Evolutionary conservation across 805 yeast species (phyloP), one percentile per base, ranked within the genome.

Genomic region (Wickerhamiella hasegawae): DNA sequence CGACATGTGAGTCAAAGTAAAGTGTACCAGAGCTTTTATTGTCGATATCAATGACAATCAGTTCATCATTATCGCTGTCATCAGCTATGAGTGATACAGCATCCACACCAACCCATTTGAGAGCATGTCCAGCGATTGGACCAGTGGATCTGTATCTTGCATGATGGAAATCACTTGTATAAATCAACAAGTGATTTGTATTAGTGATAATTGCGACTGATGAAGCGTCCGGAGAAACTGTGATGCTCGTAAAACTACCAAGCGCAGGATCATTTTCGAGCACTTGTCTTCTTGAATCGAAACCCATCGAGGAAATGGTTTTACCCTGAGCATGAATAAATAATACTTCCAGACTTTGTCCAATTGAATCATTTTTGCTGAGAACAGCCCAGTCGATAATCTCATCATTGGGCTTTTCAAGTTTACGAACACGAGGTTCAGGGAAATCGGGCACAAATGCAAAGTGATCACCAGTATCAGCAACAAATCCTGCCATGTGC

Each of bases 1-100:
- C 51, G 11, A 57, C 55, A 2, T 47, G 39, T 3, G 41, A 41
- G 26, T 56, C 59, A 37, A 49, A 59, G 33, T 28, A 28, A 12
- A 28, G 18, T 14, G 30, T 28, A 5, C n/a, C 17, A 8, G 19
- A 6, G 17, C 20, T 19, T 9, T 11, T 19, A 16, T 11, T 28
- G 17, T 28, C 19, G 15, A 28, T 9, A 16, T 28, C 30, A 6
- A 28, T 4, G 10, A 28, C 19, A 10, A 15, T 28, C 5, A 28
- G 17, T 16, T 28, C 30, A 17, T 28, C 30, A 16, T 16, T 12
- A 4, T 28, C 10, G 30, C 30, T 14, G 10, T 28, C 12, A 19
- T 28, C 19, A 5, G 30, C 30, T 8, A 4, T 6, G 5, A 14
- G 14, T 4, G 19, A 5, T 18, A 28, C 19, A 6, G 19, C 30